Percentiles rank a stretch among this genome's conserved stretches.
Conservation (phyloP, 2,329 filamentous ascomycete genomes). For the Leptoxyphium fumago region DNA sequence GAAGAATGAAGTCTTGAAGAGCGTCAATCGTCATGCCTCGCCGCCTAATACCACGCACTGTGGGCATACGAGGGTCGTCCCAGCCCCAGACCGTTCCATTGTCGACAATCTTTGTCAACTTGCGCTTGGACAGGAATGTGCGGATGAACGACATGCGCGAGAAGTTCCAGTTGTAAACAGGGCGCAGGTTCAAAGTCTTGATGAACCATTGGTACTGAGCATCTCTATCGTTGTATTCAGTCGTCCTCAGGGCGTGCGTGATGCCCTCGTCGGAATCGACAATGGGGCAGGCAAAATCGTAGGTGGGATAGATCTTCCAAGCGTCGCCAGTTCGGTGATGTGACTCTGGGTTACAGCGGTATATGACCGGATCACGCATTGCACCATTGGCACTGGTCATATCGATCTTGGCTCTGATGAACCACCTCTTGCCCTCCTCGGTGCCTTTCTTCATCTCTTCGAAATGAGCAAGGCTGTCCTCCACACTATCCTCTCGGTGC, state of each 20-base stretch:
- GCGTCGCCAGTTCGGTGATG: conserved; percentile 67
- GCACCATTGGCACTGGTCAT: conserved; percentile 89
- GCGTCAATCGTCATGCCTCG: conserved; percentile 68
- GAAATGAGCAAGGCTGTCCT: conserved; percentile 75
- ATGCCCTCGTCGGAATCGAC: conserved; percentile 70
- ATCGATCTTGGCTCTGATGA: conserved; percentile 88
- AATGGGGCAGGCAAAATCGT: conserved; percentile 74
- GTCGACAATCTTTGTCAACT: conserved; percentile 71
- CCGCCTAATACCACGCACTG: conserved; percentile 62
- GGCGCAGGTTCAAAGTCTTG: conserved; percentile 55
- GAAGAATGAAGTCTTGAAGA: conserved; percentile 69
- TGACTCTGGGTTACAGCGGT: conserved; percentile 65
- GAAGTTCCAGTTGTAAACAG: conserved; percentile 77
- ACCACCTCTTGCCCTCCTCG: conserved; percentile 67
- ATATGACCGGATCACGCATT: conserved; percentile 92
- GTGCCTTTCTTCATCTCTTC: conserved; percentile 86
- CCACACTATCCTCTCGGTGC: conserved; percentile 60
- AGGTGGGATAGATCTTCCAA: conserved; percentile 80
- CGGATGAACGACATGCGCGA: conserved; percentile 70
- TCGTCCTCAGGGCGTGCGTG: conserved; percentile 69
- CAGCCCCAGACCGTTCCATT: conserved; percentile 64
- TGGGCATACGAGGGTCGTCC: conserved; percentile 80
- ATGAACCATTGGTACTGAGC: conserved; percentile 80
- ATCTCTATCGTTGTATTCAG: conserved; percentile 78
- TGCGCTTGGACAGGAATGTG: conserved; percentile 73